phyloP scores from a whole-genome alignment of 176 grass and related monocot genomes.

The Carex kokanica region DNA sequence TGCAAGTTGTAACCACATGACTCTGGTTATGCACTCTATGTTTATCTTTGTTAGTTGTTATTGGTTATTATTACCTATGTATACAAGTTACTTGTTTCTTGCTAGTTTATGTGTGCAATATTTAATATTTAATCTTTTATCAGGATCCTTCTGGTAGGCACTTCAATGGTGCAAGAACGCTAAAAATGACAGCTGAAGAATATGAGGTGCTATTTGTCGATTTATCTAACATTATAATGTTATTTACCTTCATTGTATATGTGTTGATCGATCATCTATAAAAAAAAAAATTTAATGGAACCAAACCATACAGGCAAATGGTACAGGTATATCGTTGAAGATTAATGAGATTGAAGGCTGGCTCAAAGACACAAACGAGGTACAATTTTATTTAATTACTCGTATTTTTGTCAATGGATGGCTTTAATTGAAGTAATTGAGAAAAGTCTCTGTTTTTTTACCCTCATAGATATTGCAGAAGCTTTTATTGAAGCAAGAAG shows the following conservation, averaged over 20 bases:
- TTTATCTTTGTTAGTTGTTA: constrained; percentile 3
- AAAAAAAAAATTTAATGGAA: not conserved
- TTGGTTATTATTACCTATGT: constrained; percentile 7
- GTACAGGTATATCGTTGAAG: constrained; percentile 42
- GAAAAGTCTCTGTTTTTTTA: constrained; percentile 5
- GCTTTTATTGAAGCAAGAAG: constrained; percentile 58
- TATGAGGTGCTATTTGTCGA: not conserved
- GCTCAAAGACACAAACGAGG: constrained; percentile 48
- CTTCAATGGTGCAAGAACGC: not conserved
- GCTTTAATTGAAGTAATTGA: not conserved
- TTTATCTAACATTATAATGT: not conserved
- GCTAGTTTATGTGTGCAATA: not conserved
- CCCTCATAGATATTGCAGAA: constrained; percentile 45
- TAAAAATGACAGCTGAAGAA: not conserved
- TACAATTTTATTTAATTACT: constrained; percentile 30
- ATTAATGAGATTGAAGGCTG: constrained; percentile 59
- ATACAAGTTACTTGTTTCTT: constrained; percentile 21
- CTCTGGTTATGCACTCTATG: not conserved
- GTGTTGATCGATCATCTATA: not conserved
- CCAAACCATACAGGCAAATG: constrained; percentile 25
- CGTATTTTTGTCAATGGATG: constrained; percentile 20
- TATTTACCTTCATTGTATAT: constrained; percentile 9
- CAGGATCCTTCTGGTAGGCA: not conserved
- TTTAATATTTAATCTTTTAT: constrained; percentile 20
- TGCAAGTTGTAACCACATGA: not conserved